A percentile compares a stretch with the other conserved stretches of the same genome.
phyloP scores from a whole-genome alignment of 257 asterid species.

The Lithospermum erythrorhizon region DNA sequence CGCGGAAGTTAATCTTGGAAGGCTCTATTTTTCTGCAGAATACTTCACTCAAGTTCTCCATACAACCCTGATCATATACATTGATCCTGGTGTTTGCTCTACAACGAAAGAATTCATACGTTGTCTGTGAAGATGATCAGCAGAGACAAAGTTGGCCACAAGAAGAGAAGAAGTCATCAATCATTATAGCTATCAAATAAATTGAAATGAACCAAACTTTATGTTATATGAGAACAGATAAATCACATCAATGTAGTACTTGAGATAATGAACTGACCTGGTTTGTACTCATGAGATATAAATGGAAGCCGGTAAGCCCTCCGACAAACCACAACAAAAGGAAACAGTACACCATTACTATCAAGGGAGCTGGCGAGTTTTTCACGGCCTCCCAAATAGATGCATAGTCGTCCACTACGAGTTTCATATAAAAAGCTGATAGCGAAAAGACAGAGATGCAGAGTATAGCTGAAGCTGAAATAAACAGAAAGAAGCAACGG shows the following conservation, averaged over 20 bases:
- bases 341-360: conserved; percentile 48
- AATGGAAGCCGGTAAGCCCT: conserved; percentile 71
- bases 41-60: conserved; percentile 23
- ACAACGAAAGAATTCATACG: conserved; percentile 51
- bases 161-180: background rate
- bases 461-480: conserved; percentile 48
- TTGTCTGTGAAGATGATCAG: conserved; percentile 32
- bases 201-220: background rate
- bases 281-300: conserved; percentile 49
- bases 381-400: conserved; percentile 37
- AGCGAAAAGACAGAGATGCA: conserved; percentile 43
- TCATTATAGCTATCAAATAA: background rate
- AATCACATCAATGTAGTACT: background rate
- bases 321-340: conserved; percentile 73
- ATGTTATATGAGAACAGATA: background rate
- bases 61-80: conserved; percentile 28
- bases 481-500: conserved; percentile 56
- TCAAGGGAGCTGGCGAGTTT: conserved; percentile 45
- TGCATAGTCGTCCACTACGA: conserved; percentile 27
- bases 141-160: background rate
- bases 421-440: conserved; percentile 37
- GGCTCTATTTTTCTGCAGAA: conserved; percentile 29
- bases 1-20: conserved; percentile 21
- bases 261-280: conserved; percentile 35
- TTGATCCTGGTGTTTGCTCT: conserved; percentile 25